These are phyloP conservation scores for Trebouxiophyceae sp. DNA, from an alignment of 163 green algal genomes.

Conservation along the genomic window DNA sequence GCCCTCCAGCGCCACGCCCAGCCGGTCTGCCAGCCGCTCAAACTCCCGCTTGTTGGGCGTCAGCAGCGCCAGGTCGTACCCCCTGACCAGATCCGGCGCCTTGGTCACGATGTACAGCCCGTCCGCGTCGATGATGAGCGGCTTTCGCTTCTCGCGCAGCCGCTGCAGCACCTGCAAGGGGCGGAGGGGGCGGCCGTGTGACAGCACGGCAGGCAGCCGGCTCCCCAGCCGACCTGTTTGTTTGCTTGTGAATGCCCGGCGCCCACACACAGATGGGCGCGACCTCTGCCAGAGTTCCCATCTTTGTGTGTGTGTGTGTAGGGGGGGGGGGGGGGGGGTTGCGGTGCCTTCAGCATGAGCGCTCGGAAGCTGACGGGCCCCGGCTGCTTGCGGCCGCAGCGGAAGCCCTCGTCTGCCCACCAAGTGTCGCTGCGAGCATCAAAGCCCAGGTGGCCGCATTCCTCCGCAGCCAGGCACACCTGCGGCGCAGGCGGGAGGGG, in stretches of 20 bases:
- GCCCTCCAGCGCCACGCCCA: slow-evolving; percentile 32
- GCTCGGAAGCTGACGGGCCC: too few relatives aligned
- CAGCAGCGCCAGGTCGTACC: slow-evolving; percentile 58
- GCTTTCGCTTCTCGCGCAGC: slow-evolving; percentile 17
- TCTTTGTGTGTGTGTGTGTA: too few relatives aligned
- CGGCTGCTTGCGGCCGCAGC: too few relatives aligned
- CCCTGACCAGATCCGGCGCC: slow-evolving; percentile 36
- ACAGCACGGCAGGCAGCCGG: neutral
- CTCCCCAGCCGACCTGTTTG: neutral
- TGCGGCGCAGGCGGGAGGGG: too few relatives aligned
- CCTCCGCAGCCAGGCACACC: slow-evolving; percentile 76
- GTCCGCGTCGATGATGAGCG: slow-evolving; percentile 65
- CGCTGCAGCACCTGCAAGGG: slow-evolving; percentile 21
- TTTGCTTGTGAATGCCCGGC: neutral
- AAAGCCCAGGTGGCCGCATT: slow-evolving; percentile 39
- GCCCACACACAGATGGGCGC: too few relatives aligned
- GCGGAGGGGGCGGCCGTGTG: too few relatives aligned
- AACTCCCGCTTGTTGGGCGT: slow-evolving; percentile 84
- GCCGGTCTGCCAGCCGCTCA: slow-evolving; percentile 45
- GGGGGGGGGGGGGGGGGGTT: too few relatives aligned
- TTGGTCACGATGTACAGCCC: slow-evolving; percentile 54
- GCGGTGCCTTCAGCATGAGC: too few relatives aligned
- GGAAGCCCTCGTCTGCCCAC: too few relatives aligned
- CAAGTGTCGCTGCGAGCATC: slow-evolving; percentile 33
- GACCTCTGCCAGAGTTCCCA: too few relatives aligned